These are phyloP conservation scores for Scleroderma citrinum DNA, from an alignment of 768 basidiomycete species.

Conservation along the genomic window DNA sequence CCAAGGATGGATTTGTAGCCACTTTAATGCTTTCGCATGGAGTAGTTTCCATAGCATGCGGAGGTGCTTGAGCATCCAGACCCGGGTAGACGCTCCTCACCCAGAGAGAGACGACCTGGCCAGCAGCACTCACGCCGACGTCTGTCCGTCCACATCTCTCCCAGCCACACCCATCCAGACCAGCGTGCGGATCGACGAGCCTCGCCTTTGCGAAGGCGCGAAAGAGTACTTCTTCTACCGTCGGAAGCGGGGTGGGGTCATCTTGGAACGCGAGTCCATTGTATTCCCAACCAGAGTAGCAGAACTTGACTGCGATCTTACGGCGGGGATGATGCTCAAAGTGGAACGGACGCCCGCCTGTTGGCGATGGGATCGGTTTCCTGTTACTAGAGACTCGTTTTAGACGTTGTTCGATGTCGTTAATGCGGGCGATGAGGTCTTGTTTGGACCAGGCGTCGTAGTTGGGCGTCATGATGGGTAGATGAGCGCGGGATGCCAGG, in stretches of 20 bases:
- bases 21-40: not conserved
- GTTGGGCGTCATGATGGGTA: constrained; percentile 32
- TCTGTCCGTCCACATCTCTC: constrained; percentile 92
- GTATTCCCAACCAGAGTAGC: constrained; percentile 90
- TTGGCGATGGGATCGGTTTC: constrained; percentile 14
- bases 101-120: constrained; percentile 91
- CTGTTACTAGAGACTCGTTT: constrained; percentile 8
- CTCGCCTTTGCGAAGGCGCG: constrained; percentile 71
- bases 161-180: constrained; percentile 85
- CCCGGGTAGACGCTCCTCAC: constrained; percentile 61
- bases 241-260: constrained; percentile 67
- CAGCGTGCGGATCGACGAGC: constrained; percentile 67
- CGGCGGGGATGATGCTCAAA: constrained; percentile 67
- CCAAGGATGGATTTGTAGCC: too few relatives aligned
- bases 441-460: constrained; percentile 61
- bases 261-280: constrained; percentile 83
- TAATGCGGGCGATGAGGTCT: constrained; percentile 62
- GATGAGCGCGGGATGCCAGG: constrained; percentile 21
- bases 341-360: constrained; percentile 43
- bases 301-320: constrained; percentile 92
- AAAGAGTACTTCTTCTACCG: constrained; percentile 86
- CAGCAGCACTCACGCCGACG: constrained; percentile 88
- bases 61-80: not conserved
- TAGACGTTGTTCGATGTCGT: constrained; percentile 42
- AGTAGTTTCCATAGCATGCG: not conserved